These are phyloP conservation scores for Erythrobasidium hasegawianum DNA, from an alignment of 1,284 basidiomycete genomes.

Conservation along the genomic window DNA sequence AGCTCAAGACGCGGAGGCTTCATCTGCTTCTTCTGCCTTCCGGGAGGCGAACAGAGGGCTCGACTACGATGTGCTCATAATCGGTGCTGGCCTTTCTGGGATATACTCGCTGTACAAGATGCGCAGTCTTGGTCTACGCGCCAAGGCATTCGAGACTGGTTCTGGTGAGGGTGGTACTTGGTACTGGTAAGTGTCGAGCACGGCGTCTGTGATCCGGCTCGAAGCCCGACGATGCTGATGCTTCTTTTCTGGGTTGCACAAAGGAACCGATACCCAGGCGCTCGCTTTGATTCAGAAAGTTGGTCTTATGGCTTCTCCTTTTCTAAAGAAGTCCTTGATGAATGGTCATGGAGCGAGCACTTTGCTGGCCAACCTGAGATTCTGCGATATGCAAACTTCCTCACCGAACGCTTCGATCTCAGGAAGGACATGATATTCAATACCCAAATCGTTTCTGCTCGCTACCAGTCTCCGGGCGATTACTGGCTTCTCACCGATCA, in stretches of 20 bases:
- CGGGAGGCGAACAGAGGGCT: not conserved
- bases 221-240: too few species aligned
- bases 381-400: not conserved
- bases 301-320: constrained; percentile 3
- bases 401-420: not conserved
- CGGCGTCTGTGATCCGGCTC: too few species aligned
- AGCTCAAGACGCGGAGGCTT: too few species aligned
- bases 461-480: not conserved
- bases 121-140: not conserved
- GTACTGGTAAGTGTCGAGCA: too few species aligned
- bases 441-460: not conserved
- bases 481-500: not conserved
- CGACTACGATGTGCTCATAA: not conserved
- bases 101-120: not conserved
- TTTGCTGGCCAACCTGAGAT: constrained; percentile 1
- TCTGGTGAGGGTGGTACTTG: not conserved
- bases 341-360: constrained; percentile 5
- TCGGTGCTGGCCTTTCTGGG: not conserved
- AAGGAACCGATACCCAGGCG: constrained; percentile 3
- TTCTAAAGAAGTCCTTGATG: not conserved
- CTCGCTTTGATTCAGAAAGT: not conserved
- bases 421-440: constrained; percentile 1
- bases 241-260: too few species aligned
- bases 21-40: not conserved
- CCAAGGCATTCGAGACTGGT: not conserved